Conservation (phyloP, 176 grass and related monocot genomes). For the Eragrostis curvula region DNA sequence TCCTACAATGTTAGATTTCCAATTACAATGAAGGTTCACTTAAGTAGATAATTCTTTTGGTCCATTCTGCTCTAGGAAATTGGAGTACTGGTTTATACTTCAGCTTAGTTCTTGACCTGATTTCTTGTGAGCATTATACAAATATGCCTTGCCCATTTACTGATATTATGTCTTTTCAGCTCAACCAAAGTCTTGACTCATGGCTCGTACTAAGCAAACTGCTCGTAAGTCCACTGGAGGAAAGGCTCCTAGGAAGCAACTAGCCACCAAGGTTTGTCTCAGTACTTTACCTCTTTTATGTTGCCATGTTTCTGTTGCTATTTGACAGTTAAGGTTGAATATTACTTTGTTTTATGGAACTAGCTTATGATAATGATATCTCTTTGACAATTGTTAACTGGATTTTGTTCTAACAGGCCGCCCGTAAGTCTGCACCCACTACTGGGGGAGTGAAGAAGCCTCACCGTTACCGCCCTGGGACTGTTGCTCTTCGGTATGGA, state of each 20-base stretch:
- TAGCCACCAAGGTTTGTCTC: conserved; percentile 65
- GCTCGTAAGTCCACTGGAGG: conserved; percentile 74
- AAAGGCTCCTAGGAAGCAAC: conserved; percentile 69
- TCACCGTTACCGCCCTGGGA: conserved; percentile 72
- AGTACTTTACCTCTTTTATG: background rate
- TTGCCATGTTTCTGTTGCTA: background rate
- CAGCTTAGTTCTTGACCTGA: background rate
- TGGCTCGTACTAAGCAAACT: conserved; percentile 80
- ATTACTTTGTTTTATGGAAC: background rate
- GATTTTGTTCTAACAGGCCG: conserved; percentile 46
- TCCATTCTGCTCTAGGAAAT: background rate
- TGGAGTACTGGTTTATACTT: background rate
- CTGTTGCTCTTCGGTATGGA: conserved; percentile 66
- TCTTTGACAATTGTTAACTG: background rate
- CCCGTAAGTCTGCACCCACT: conserved; percentile 68
- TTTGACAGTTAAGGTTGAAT: background rate
- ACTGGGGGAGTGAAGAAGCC: conserved; percentile 83
- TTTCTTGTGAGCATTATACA: background rate
- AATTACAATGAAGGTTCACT: background rate
- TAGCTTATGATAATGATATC: background rate
- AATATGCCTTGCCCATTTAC: background rate
- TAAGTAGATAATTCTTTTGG: background rate
- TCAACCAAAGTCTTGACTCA: conserved; percentile 27
- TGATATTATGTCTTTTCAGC: background rate
- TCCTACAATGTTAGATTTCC: too few species aligned